Evolutionary conservation across 257 asterid species (phyloP), one percentile per base, ranked within the genome.

Genomic region (Solanum habrochaites): DNA sequence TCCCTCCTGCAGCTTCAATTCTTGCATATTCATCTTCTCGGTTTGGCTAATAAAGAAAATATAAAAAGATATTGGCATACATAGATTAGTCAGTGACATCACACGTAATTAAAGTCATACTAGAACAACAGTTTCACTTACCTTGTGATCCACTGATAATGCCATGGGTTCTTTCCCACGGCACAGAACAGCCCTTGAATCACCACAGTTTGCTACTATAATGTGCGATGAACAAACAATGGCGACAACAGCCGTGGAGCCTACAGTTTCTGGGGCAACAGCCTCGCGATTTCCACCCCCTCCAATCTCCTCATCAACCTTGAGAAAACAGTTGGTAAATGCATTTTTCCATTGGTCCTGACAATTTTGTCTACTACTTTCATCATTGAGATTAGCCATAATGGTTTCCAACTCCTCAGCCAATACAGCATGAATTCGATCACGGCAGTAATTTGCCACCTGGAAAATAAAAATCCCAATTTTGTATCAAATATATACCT

Each of bases 1-100:
- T 96, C 85, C 99, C 99, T 87, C 98, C 97, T 18, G 98, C 94
- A 39, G 98, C 97, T 90, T 95, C 98, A 85, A 97, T 97, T 91
- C 99, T 93, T 86, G 92, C 94, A 83, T 93, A 97, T 90, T 97
- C 99, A 84, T 97, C 99, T 85, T 97, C 98, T 86, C 98, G 91
- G 52, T 97, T 94, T 2, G 99, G 99, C 99, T 97, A 23, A 66
- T 14, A 35, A 58, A 88, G 75, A 43, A 71, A 81, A 69, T 20
- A 60, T 78, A 86, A 37, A 71, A 40, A 66, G 62, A 77, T 32
- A 88, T 86, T 69, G 88, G 89, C 75, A 72, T 16, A 39, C 52
- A 27, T 70, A 25, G 40, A 67, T 80, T 25, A 85, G 64, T 85
- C n/a, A 89, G 18, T 29, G 85, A 80, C 67, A 71, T 78, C 89